Percentiles rank a stretch among this genome's conserved stretches.
Conservation (phyloP, 2,329 filamentous ascomycete genomes). For the Xylariaceae sp. region DNA sequence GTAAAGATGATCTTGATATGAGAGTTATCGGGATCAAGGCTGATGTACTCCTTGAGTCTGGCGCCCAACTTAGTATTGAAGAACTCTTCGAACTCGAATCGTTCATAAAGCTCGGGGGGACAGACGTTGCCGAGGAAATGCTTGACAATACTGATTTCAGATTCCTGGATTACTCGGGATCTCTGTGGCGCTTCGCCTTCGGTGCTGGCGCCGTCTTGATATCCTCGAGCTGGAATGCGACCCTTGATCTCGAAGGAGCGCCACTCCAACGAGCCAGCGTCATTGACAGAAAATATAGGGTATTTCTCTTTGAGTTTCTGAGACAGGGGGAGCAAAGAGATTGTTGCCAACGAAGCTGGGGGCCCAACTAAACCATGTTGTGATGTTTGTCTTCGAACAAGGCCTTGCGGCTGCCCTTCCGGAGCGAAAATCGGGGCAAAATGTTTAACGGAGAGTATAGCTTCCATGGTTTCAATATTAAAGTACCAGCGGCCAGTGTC, state of each 20-base stretch:
- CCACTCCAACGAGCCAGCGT: conserved; percentile 27
- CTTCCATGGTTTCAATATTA: conserved; percentile 26
- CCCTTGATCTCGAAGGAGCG: conserved; percentile 26
- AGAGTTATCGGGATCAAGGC: conserved; percentile 31
- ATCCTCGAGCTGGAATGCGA: conserved; percentile 21
- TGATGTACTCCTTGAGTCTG: conserved; percentile 29
- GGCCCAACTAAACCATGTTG: conserved; percentile 1
- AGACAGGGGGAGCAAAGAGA: conserved; percentile 29
- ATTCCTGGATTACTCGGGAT: conserved; percentile 25
- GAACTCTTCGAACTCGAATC: conserved; percentile 34
- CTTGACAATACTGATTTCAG: conserved; percentile 30
- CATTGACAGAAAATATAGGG: conserved; percentile 27
- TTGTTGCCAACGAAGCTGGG: conserved; percentile 14
- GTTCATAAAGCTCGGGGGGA: conserved; percentile 29
- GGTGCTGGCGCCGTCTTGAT: conserved; percentile 4
- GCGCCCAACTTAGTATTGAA: conserved; percentile 29
- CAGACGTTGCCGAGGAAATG: conserved; percentile 34
- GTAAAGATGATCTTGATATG: conserved; percentile 28
- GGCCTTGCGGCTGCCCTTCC: not conserved
- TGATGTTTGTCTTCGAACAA: conserved; percentile 17
- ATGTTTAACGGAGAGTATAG: conserved; percentile 28
- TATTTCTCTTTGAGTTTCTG: conserved; percentile 30
- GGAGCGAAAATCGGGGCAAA: conserved; percentile 6
- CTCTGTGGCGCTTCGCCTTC: conserved; percentile 2
- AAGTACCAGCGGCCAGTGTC: conserved; percentile 25